A percentile compares a stretch with the other conserved stretches of the same genome.
phyloP scores from a whole-genome alignment of 2,329 filamentous ascomycete genomes.

The Sphaceloma murrayae region DNA sequence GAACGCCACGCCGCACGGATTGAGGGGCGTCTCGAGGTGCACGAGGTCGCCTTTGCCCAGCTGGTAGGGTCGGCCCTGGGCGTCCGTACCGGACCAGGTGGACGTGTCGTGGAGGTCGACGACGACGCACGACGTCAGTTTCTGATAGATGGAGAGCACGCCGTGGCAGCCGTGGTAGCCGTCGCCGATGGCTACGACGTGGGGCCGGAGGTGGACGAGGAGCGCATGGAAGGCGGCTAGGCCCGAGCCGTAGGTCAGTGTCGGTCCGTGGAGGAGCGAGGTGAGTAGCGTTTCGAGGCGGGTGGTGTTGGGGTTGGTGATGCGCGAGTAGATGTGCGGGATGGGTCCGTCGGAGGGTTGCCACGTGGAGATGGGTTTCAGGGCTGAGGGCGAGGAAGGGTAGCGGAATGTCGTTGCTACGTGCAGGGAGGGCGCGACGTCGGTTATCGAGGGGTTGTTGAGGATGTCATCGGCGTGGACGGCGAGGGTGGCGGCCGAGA shows the following conservation, averaged over 20 bases:
- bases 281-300: conserved; percentile 78
- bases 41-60: conserved; percentile 72
- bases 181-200: conserved; percentile 67
- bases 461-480: conserved; percentile 31
- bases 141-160: conserved; percentile 62
- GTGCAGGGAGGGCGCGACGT: conserved; percentile 83
- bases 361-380: conserved; percentile 41
- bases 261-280: conserved; percentile 58
- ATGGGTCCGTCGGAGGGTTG: conserved; percentile 41
- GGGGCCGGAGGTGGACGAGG: conserved; percentile 73
- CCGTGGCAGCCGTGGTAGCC: conserved; percentile 95
- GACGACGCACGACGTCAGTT: conserved; percentile 64
- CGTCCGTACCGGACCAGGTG: conserved; percentile 24
- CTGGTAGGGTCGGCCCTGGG: conserved; percentile 52
- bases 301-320: conserved; percentile 65
- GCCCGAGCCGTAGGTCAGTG: conserved; percentile 73
- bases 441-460: conserved; percentile 35
- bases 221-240: conserved; percentile 82
- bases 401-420: conserved; percentile 90
- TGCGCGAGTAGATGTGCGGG: conserved; percentile 74
- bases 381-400: conserved; percentile 55
- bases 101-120: conserved; percentile 50
- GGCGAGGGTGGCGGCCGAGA: conserved; percentile 26
- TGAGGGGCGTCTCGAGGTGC: conserved; percentile 87
- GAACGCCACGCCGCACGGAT: conserved; percentile 75